A percentile compares a stretch with the other conserved stretches of the same genome.
These are phyloP conservation scores for Sugiyamaella lignohabitans DNA, from an alignment of 805 yeast genomes.

Conservation along the genomic window DNA sequence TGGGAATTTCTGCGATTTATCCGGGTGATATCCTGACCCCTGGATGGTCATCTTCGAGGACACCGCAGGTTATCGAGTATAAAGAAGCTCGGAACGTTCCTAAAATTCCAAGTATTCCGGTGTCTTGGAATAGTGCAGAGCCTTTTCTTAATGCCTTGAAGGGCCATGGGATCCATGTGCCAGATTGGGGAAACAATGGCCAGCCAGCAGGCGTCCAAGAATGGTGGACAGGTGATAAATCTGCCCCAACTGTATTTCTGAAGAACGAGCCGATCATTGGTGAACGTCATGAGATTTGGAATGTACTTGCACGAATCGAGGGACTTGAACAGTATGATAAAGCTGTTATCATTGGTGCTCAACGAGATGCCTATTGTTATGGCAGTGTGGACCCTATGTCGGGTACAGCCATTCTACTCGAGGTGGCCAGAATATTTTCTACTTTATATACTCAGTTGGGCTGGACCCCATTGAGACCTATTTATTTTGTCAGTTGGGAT, in stretches of 20 bases:
- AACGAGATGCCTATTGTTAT: constrained; percentile 66
- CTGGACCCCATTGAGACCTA: constrained; percentile 80
- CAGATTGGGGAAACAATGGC: constrained; percentile 31
- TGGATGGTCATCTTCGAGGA: constrained; percentile 54
- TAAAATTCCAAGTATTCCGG: constrained; percentile 67
- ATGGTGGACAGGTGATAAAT: constrained; percentile 40
- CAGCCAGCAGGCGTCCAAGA: constrained; percentile 31
- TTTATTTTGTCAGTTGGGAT: constrained; percentile 79
- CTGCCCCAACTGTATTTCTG: constrained; percentile 26
- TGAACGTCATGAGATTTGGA: constrained; percentile 61
- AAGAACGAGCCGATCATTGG: constrained; percentile 41
- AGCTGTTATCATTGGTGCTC: constrained; percentile 74
- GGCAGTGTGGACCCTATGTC: constrained; percentile 73
- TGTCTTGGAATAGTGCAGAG: constrained; percentile 66
- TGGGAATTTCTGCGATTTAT: constrained; percentile 34
- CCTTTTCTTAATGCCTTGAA: constrained; percentile 35
- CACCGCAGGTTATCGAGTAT: constrained; percentile 38
- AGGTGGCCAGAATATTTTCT: constrained; percentile 62
- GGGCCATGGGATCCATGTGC: constrained; percentile 35
- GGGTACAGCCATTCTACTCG: constrained; percentile 67
- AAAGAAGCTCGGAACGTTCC: constrained; percentile 51
- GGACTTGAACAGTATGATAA: constrained; percentile 76
- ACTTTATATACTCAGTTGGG: constrained; percentile 54
- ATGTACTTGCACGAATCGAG: constrained; percentile 65
- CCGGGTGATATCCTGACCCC: constrained; percentile 81